These are phyloP conservation scores for Cyclotella distinguenda DNA, from an alignment of 108 stramenopile genomes.

Conservation along the genomic window DNA sequence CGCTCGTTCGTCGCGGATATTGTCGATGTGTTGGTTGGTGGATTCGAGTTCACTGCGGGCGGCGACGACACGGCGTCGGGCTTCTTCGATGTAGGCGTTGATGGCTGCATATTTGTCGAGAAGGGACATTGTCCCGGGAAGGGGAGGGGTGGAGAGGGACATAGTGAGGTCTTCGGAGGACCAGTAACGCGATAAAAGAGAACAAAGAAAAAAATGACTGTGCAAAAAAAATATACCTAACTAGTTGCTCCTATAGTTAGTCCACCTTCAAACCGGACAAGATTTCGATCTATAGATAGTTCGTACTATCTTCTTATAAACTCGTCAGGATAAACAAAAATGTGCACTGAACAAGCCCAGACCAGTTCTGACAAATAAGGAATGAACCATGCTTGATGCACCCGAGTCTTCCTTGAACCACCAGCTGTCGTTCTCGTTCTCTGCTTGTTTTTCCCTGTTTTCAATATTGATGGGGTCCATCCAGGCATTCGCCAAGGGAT, in stretches of 20 bases:
- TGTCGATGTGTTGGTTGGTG: conserved; percentile 13
- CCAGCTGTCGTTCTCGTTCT: conserved; percentile 13
- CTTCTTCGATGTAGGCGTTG: conserved; percentile 44
- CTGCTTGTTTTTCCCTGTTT: conserved; percentile 7
- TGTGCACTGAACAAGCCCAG: no score
- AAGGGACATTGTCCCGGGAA: conserved; percentile 46
- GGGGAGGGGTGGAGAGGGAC: conserved; percentile 4
- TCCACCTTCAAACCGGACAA: no score
- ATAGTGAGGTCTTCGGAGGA: no score
- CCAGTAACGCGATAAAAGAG: no score
- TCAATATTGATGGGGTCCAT: background rate
- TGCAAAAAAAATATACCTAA: no score
- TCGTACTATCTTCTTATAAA: no score
- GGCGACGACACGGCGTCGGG: conserved; percentile 26
- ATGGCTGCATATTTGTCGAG: conserved; percentile 50
- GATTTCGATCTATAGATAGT: no score
- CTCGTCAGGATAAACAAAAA: no score
- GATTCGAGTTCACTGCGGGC: conserved; percentile 25
- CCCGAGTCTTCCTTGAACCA: conserved; percentile 9
- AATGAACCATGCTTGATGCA: background rate
- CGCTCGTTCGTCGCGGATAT: conserved; percentile 20
- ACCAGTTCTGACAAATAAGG: background rate
- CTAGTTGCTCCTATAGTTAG: no score
- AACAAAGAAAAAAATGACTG: no score
- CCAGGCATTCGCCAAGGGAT: background rate